A percentile compares a stretch with the other conserved stretches of the same genome.
phyloP scores from a whole-genome alignment of 2,329 filamentous ascomycete genomes.

The Lachnellula arida region DNA sequence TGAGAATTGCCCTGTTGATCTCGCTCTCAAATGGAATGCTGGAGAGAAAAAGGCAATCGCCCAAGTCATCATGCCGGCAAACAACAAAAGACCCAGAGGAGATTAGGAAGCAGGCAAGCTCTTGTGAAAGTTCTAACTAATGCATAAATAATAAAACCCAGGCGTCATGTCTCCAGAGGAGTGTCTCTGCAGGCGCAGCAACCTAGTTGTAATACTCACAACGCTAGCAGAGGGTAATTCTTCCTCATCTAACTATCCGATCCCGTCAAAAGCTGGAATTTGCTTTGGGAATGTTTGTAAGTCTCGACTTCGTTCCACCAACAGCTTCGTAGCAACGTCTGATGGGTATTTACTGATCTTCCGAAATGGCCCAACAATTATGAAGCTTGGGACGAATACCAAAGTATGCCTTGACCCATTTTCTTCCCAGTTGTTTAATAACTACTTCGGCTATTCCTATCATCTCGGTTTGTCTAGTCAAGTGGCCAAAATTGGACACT shows the following conservation, averaged over 20 bases:
- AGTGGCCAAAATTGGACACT: slow-evolving; percentile 69
- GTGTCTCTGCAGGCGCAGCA: slow-evolving; percentile 69
- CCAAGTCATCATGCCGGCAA: slow-evolving; percentile 45
- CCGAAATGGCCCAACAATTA: slow-evolving; percentile 63
- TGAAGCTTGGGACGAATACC: slow-evolving; percentile 49
- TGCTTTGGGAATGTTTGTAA: slow-evolving; percentile 63
- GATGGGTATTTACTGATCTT: slow-evolving; percentile 54
- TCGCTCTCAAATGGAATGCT: slow-evolving; percentile 54
- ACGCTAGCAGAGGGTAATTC: slow-evolving; percentile 51
- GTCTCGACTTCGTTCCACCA: slow-evolving; percentile 24
- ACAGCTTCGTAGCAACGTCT: neutral
- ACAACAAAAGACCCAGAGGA: slow-evolving; percentile 72
- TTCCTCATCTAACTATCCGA: slow-evolving; percentile 58
- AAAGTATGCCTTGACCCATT: slow-evolving; percentile 22
- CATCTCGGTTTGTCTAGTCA: slow-evolving; percentile 68
- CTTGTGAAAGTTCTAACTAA: neutral
- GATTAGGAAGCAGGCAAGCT: slow-evolving; percentile 65
- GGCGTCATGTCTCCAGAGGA: slow-evolving; percentile 62
- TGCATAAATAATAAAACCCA: slow-evolving; percentile 24
- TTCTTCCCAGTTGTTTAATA: neutral
- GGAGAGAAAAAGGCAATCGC: slow-evolving; percentile 25
- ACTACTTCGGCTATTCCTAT: slow-evolving; percentile 52
- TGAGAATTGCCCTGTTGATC: slow-evolving; percentile 54
- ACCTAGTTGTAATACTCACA: slow-evolving; percentile 62
- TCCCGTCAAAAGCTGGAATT: slow-evolving; percentile 64